Evolutionary conservation across 2,329 filamentous ascomycete species (phyloP), one percentile per base, ranked within the genome.

Genomic region (Calonectria pseudoturangicola): DNA sequence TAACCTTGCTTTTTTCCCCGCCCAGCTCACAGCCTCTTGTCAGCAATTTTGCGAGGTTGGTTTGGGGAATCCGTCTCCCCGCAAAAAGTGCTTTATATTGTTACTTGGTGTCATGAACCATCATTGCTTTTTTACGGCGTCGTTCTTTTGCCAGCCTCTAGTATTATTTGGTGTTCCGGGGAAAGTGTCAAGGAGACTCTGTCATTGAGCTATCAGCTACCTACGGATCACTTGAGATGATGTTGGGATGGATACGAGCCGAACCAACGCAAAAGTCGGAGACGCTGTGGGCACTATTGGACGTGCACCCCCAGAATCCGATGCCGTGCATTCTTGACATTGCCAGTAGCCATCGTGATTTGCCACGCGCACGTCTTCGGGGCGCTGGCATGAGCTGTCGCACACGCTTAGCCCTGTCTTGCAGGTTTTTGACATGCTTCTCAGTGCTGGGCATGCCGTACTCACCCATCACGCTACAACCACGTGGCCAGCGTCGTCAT

Each of bases 401-500:
- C 50, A 39, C 54, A 47, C 60, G 66, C 63, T 65, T 64, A 39
- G 62, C 27, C 48, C 54, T 63, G 30, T 60, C 71, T 74, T 60
- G 58, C 33, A 66, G 51, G 50, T 54, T 45, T 68, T 48, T 63
- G 47, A 50, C 68, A 8, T 50, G 41, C 43, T 47, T 4, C 54
- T 60, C 21, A 7, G 30, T 27, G 54, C 54, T 58, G 33, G 54
- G 28, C 21, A 36, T 60, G n/a, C 54, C 30, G 70, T 60, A 51
- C 74, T 47, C 62, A 47, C 7, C 66, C 73, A 66, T 79, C 76
- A 77, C 72, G 71, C 73, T 77, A 66, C 69, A 74, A 66, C 78
- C 78, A 80, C 78, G 78, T 80, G 78, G 78, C 77, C 65, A 69
- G 63, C 65, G 72, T 54, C 28, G 60, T 47, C 74, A 51, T 62